Conservation (phyloP, 129 eudicot genomes). For the Arctium lappa region DNA sequence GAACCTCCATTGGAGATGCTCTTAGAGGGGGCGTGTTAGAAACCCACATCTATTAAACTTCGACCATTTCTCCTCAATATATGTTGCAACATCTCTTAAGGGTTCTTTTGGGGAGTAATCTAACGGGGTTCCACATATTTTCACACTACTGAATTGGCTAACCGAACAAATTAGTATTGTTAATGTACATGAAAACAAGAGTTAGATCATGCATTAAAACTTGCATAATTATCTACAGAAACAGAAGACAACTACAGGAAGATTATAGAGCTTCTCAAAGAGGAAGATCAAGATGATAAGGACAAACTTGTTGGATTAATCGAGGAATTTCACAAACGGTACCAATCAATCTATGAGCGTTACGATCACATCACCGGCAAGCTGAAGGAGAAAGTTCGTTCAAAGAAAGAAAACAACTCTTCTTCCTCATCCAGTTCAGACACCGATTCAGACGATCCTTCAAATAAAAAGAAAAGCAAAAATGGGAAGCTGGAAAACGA, state of each 20-base stretch:
- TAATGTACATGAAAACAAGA: background rate
- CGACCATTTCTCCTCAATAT: no score
- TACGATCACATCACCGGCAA: constrained; percentile 72
- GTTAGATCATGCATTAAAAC: background rate
- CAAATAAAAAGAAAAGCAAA: constrained; percentile 39
- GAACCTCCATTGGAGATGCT: no score
- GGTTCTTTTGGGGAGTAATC: no score
- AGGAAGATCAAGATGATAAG: constrained; percentile 38
- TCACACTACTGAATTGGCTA: background rate
- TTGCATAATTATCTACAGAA: constrained; percentile 42
- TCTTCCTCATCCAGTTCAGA: constrained; percentile 77
- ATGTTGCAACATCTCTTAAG: no score
- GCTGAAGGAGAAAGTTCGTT: constrained; percentile 50
- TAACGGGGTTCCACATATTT: no score
- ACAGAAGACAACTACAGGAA: constrained; percentile 59
- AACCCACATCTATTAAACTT: no score
- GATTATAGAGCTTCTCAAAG: constrained; percentile 52
- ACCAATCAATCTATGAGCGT: constrained; percentile 63
- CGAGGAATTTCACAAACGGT: constrained; percentile 68
- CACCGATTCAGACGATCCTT: constrained; percentile 57
- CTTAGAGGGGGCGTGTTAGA: no score
- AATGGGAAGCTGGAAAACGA: constrained; percentile 41
- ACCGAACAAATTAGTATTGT: background rate
- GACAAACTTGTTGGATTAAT: constrained; percentile 46
- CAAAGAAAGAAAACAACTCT: constrained; percentile 41